phyloP scores from a whole-genome alignment of 139 green algal species.

The Tetraselmis striata region DNA sequence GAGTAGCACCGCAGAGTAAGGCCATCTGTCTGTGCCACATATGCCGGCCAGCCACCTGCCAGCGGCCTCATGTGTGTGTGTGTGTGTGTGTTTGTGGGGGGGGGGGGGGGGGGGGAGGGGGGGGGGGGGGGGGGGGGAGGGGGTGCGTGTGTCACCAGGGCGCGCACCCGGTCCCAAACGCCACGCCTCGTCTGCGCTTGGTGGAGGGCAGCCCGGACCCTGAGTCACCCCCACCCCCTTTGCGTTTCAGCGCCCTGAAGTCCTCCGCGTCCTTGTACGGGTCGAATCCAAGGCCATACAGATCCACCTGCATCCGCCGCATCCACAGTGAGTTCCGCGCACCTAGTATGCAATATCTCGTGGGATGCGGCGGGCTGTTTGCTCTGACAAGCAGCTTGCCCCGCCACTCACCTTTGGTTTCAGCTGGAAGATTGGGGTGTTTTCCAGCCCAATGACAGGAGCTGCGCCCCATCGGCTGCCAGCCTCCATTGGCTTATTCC shows the following conservation, averaged over 20 bases:
- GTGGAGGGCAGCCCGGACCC: neutral
- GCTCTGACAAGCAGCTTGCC: too few species aligned
- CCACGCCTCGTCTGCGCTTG: slow-evolving; percentile 53
- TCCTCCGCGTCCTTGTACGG: slow-evolving; percentile 80
- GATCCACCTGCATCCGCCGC: slow-evolving; percentile 57
- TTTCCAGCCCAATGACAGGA: slow-evolving; percentile 53
- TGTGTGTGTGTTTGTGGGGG: too few species aligned
- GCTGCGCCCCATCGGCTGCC: slow-evolving; percentile 53
- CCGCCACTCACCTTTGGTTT: slow-evolving; percentile 55
- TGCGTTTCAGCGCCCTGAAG: slow-evolving; percentile 57
- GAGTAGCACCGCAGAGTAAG: too few species aligned
- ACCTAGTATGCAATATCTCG: too few species aligned
- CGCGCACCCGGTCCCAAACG: slow-evolving; percentile 73
- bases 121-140: too few species aligned
- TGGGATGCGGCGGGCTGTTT: too few species aligned
- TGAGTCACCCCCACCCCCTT: neutral
- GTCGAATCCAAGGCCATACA: slow-evolving; percentile 86
- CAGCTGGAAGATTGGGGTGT: slow-evolving; percentile 61
- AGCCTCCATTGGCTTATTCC: neutral
- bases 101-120: too few species aligned
- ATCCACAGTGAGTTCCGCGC: too few species aligned
- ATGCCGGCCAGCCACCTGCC: too few species aligned
- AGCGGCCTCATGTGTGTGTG: too few species aligned
- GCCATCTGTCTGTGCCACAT: too few species aligned
- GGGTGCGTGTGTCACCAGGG: too few species aligned